Percentiles rank a stretch among this genome's conserved stretches.
These are phyloP conservation scores for Daphne laureola DNA, from an alignment of 441 rosid genomes.

Conservation along the genomic window DNA sequence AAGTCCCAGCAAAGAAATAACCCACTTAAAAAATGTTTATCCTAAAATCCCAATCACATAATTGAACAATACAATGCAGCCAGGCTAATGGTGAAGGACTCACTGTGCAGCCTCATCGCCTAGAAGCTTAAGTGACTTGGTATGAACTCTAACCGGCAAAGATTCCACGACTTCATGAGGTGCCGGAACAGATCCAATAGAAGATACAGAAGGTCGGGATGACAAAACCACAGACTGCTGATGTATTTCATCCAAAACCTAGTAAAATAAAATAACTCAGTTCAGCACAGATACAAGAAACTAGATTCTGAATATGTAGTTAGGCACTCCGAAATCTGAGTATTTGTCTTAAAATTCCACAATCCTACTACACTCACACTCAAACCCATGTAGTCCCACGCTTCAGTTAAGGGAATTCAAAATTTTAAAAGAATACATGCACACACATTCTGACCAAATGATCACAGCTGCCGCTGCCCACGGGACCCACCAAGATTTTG, in stretches of 20 bases:
- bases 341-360: too few relatives aligned
- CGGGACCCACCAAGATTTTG: too few relatives aligned
- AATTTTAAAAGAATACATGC: too few relatives aligned
- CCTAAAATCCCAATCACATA: constrained; percentile 5
- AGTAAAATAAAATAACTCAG: constrained; percentile 20
- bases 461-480: too few relatives aligned
- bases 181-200: constrained; percentile 96
- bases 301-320: too few relatives aligned
- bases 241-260: constrained; percentile 99
- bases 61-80: constrained; percentile 2
- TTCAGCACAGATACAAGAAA: constrained; percentile 18
- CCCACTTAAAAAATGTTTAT: constrained; percentile 2
- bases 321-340: too few relatives aligned
- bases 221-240: constrained; percentile 96
- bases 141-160: constrained; percentile 53
- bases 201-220: constrained; percentile 77
- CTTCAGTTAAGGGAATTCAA: too few relatives aligned
- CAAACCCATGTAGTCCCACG: too few relatives aligned
- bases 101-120: constrained; percentile 83
- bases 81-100: constrained; percentile 12
- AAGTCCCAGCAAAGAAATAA: constrained; percentile 4
- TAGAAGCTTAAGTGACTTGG: constrained; percentile 43
- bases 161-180: constrained; percentile 85
- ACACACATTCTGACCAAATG: too few relatives aligned
- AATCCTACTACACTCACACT: too few relatives aligned